Conservation (phyloP, 2,329 filamentous ascomycete genomes). For the Lecanicillium sp. region DNA sequence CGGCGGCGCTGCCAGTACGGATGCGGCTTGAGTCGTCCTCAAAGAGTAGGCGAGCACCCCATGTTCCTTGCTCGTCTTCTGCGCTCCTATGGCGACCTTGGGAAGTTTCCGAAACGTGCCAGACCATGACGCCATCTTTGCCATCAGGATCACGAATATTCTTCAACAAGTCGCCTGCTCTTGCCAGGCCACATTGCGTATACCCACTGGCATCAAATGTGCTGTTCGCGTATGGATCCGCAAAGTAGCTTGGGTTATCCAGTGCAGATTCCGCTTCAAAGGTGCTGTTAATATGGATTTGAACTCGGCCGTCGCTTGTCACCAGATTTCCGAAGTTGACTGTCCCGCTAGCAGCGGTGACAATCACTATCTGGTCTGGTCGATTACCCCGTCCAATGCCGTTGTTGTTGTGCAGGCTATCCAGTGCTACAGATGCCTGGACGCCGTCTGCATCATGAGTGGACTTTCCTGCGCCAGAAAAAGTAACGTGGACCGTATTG, state of each 20-base stretch:
- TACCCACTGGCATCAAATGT: conserved; percentile 45
- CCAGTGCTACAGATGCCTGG: conserved; percentile 33
- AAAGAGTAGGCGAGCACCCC: conserved; percentile 43
- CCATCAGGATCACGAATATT: conserved; percentile 24
- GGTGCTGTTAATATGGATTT: conserved; percentile 27
- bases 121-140: conserved; percentile 38
- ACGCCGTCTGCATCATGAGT: conserved; percentile 24
- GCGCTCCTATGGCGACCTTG: background rate
- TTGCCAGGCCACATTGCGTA: conserved; percentile 39
- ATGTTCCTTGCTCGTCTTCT: conserved; percentile 15
- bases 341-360: conserved; percentile 34
- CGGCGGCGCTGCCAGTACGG: conserved; percentile 40
- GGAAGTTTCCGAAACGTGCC: conserved; percentile 22
- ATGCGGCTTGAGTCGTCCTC: conserved; percentile 47
- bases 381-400: conserved; percentile 43
- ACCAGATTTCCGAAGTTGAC: conserved; percentile 33
- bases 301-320: conserved; percentile 9
- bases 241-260: conserved; percentile 53
- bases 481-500: conserved; percentile 35
- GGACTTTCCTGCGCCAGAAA: conserved; percentile 17
- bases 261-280: conserved; percentile 36
- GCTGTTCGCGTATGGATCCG: conserved; percentile 39
- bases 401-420: conserved; percentile 45
- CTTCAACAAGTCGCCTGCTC: conserved; percentile 27
- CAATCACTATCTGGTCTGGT: conserved; percentile 32